These are phyloP conservation scores for Thelonectria blattea DNA, from an alignment of 2,329 filamentous ascomycete genomes.

Conservation along the genomic window DNA sequence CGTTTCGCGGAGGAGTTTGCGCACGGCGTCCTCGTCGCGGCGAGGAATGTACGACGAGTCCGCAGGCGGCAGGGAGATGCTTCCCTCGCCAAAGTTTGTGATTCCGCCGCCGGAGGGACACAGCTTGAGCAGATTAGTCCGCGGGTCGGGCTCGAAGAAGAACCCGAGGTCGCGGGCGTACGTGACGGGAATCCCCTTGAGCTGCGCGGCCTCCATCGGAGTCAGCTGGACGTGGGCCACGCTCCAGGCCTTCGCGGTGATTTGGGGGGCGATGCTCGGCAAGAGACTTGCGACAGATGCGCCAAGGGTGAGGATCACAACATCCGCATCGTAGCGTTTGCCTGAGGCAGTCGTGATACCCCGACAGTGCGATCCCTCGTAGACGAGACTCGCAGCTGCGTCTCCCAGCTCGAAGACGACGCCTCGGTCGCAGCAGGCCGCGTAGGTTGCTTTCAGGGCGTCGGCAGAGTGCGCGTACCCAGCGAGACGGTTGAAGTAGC, in stretches of 20 bases:
- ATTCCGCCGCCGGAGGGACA: conserved; percentile 64
- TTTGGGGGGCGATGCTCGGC: conserved; percentile 54
- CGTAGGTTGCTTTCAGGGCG: conserved; percentile 54
- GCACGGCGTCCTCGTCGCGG: conserved; percentile 57
- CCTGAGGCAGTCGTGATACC: conserved; percentile 20
- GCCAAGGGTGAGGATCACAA: conserved; percentile 58
- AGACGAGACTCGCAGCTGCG: conserved; percentile 19
- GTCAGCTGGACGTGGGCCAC: conserved; percentile 64
- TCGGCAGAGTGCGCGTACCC: conserved; percentile 62
- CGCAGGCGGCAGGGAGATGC: conserved; percentile 11
- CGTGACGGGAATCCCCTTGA: conserved; percentile 63
- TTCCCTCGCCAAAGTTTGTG: conserved; percentile 44
- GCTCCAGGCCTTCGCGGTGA: conserved; percentile 62
- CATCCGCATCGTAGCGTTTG: conserved; percentile 27
- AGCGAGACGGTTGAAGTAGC: conserved; percentile 63
- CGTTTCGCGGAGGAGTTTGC: conserved; percentile 55
- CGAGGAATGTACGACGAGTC: conserved; percentile 55
- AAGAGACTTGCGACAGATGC: conserved; percentile 53
- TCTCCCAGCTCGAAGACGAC: conserved; percentile 48
- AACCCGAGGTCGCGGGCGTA: conserved; percentile 66
- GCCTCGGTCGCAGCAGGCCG: conserved; percentile 45
- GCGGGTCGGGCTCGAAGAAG: conserved; percentile 67
- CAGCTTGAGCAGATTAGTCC: conserved; percentile 62
- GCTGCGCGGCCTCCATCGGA: conserved; percentile 55
- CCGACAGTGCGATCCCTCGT: conserved; percentile 1